Conservation (phyloP, 2,329 filamentous ascomycete genomes). For the Volutella citrinella region DNA sequence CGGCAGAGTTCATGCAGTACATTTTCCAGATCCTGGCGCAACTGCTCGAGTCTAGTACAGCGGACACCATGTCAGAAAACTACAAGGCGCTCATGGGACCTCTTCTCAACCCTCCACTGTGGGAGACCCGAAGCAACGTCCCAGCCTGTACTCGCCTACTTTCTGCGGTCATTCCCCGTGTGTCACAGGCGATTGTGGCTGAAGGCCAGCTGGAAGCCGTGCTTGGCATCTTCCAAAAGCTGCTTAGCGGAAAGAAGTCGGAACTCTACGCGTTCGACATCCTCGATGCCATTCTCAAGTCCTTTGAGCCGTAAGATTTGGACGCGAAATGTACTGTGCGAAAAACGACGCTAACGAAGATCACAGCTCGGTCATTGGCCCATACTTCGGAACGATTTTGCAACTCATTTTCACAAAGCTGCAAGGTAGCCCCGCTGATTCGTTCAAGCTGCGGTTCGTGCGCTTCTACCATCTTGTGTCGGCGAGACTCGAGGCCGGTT, state of each 20-base stretch:
- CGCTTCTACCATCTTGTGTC: constrained; percentile 93
- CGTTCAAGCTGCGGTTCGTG: constrained; percentile 81
- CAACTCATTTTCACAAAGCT: constrained; percentile 77
- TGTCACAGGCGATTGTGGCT: constrained; percentile 67
- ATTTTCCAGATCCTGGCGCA: constrained; percentile 94
- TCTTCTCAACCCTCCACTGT: constrained; percentile 76
- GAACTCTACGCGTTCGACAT: constrained; percentile 88
- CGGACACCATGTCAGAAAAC: constrained; percentile 72
- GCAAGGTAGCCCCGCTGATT: constrained; percentile 68
- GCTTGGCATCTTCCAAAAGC: constrained; percentile 92
- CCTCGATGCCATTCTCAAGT: constrained; percentile 73
- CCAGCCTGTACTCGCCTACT: constrained; percentile 86
- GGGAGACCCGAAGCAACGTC: constrained; percentile 91
- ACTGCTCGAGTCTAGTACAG: constrained; percentile 80
- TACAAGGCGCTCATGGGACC: constrained; percentile 78
- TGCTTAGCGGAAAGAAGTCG: constrained; percentile 77
- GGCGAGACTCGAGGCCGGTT: constrained; percentile 72
- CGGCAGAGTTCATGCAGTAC: constrained; percentile 85
- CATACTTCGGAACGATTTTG: constrained; percentile 77
- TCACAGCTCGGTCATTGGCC: constrained; percentile 60
- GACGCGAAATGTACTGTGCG: too few relatives aligned
- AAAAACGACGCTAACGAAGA: constrained; percentile 19
- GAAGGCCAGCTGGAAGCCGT: constrained; percentile 83
- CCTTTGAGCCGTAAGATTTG: constrained; percentile 69
- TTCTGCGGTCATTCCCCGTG: constrained; percentile 77